A percentile compares a stretch with the other conserved stretches of the same genome.
Conservation (phyloP, 2,329 filamentous ascomycete species). For the Hortaea sp. region DNA sequence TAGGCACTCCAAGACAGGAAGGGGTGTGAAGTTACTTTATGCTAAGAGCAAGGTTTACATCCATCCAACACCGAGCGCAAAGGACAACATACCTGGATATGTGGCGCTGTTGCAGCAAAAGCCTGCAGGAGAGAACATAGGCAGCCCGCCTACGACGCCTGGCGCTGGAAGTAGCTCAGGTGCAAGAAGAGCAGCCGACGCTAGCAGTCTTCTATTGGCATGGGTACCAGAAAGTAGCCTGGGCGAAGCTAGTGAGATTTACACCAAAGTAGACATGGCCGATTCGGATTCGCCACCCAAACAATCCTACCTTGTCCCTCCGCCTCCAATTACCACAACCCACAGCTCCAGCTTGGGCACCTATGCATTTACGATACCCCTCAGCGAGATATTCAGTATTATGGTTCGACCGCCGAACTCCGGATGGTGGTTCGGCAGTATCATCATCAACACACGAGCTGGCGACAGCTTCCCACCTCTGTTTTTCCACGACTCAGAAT, state of each 20-base stretch:
- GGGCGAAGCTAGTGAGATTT: conserved; percentile 68
- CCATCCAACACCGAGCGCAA: conserved; percentile 82
- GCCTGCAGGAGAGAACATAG: conserved; percentile 26
- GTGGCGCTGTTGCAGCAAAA: conserved; percentile 91
- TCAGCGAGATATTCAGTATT: conserved; percentile 83
- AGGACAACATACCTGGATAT: conserved; percentile 92
- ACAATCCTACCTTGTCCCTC: conserved; percentile 83
- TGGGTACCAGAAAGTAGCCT: conserved; percentile 89
- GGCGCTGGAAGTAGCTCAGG: neutral
- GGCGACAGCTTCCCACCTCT: conserved; percentile 91
- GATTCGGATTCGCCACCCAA: conserved; percentile 71
- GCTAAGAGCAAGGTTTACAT: conserved; percentile 99
- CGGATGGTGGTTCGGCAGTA: conserved; percentile 96
- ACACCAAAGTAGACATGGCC: conserved; percentile 88
- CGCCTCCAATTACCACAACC: conserved; percentile 74
- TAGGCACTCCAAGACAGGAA: conserved; percentile 63
- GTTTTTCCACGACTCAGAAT: conserved; percentile 97
- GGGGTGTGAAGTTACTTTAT: conserved; percentile 85
- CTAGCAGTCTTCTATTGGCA: conserved; percentile 72
- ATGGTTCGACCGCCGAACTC: conserved; percentile 83
- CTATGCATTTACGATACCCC: conserved; percentile 84
- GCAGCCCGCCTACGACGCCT: conserved; percentile 4
- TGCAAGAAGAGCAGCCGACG: conserved; percentile 27
- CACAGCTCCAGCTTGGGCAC: conserved; percentile 62
- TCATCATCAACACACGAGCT: conserved; percentile 82